Percentiles rank a stretch among this genome's conserved stretches.
Evolutionary conservation across 2,329 filamentous ascomycete species (phyloP).

Genomic region (Pseudocercospora pini-densiflorae): DNA sequence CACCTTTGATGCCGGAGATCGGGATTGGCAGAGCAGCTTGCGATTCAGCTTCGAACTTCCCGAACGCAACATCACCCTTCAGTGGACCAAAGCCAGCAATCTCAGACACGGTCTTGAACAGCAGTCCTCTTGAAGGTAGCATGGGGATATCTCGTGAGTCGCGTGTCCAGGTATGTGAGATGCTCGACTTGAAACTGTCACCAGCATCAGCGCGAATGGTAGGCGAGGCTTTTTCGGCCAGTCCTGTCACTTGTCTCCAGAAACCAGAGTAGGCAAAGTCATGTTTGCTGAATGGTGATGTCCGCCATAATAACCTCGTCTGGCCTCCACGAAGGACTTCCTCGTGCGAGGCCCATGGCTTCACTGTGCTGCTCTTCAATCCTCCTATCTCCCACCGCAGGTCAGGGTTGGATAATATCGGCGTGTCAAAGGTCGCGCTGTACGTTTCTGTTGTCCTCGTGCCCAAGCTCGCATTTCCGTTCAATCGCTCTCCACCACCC

Average conservation of each 20-base stretch:
- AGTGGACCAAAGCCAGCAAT: conserved; percentile 59
- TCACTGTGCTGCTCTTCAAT: conserved; percentile 79
- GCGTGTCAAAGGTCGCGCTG: conserved; percentile 81
- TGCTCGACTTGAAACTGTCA: conserved; percentile 85
- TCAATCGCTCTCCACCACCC: conserved; percentile 88
- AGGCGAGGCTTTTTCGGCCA: conserved; percentile 76
- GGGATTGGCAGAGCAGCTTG: conserved; percentile 75
- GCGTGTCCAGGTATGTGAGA: conserved; percentile 78
- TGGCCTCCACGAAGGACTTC: conserved; percentile 81
- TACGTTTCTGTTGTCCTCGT: conserved; percentile 92
- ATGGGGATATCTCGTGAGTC: conserved; percentile 85
- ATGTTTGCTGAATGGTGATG: conserved; percentile 64
- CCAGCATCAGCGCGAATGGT: conserved; percentile 84
- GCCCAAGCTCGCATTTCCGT: conserved; percentile 83
- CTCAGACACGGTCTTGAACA: conserved; percentile 28
- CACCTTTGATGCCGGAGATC: conserved; percentile 68
- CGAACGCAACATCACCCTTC: conserved; percentile 89
- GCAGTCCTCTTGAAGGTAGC: conserved; percentile 81
- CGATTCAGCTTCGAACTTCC: conserved; percentile 85
- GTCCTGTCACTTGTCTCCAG: conserved; percentile 87
- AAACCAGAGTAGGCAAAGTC: conserved; percentile 78
- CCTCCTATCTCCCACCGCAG: conserved; percentile 78
- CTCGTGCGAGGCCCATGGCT: conserved; percentile 93
- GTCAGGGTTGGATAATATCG: conserved; percentile 83
- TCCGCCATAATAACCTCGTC: conserved; percentile 76